These are phyloP conservation scores for Nakaseomyces glabratus DNA, from an alignment of 1,139 yeast species.

Conservation along the genomic window DNA sequence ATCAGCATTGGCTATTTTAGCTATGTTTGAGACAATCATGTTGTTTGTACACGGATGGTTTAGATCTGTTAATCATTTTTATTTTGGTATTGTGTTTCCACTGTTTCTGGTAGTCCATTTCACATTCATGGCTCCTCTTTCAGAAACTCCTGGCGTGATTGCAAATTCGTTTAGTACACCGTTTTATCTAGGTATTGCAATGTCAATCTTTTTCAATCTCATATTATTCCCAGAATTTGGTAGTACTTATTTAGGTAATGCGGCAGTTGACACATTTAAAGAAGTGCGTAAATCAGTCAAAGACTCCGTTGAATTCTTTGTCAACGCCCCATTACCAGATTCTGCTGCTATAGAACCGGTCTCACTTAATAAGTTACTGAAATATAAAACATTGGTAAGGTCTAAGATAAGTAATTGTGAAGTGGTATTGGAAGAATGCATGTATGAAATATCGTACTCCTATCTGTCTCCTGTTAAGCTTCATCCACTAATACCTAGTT, in stretches of 20 bases:
- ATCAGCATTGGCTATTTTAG: constrained; percentile 37
- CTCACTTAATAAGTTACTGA: constrained; percentile 27
- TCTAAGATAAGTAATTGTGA: constrained; percentile 33
- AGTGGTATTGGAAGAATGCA: constrained; percentile 38
- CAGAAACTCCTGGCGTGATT: constrained; percentile 27
- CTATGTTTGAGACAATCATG: constrained; percentile 39
- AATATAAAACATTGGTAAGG: constrained; percentile 30
- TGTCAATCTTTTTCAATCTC: constrained; percentile 37
- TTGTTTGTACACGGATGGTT: constrained; percentile 41
- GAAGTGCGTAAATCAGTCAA: constrained; percentile 36
- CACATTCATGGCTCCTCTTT: constrained; percentile 34
- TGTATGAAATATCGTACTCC: constrained; percentile 42
- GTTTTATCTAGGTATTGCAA: constrained; percentile 37
- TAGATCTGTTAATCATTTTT: constrained; percentile 39
- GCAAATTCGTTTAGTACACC: constrained; percentile 37
- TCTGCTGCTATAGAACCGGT: constrained; percentile 18
- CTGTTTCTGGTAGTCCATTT: constrained; percentile 42
- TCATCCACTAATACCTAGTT: constrained; percentile 31
- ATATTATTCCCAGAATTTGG: constrained; percentile 44
- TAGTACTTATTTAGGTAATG: constrained; percentile 39
- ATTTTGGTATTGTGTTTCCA: constrained; percentile 40
- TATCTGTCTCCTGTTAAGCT: constrained; percentile 38
- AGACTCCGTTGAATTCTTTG: constrained; percentile 35
- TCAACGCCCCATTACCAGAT: constrained; percentile 23
- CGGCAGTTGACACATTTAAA: constrained; percentile 35